A percentile compares a stretch with the other conserved stretches of the same genome.
These are phyloP conservation scores for Pleurotus tuoliensis DNA, from an alignment of 768 basidiomycete species.

Conservation along the genomic window DNA sequence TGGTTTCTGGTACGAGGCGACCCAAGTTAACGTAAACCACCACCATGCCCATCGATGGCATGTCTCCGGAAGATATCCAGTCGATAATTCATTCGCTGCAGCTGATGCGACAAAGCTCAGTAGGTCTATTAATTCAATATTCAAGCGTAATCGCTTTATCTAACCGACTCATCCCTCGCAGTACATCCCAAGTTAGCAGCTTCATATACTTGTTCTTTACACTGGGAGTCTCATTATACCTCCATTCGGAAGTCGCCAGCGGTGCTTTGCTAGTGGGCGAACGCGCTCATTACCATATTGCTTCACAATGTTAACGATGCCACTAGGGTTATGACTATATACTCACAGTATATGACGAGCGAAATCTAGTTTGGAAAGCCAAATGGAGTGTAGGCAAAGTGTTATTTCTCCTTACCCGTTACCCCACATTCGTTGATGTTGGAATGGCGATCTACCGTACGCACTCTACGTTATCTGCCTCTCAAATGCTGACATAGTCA, in stretches of 20 bases:
- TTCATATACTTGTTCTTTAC: background rate
- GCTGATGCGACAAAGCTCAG: background rate
- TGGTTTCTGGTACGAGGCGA: no score
- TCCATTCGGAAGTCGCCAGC: slow-evolving; percentile 1
- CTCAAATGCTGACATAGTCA: background rate
- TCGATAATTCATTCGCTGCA: background rate
- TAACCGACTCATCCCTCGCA: background rate
- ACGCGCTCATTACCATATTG: background rate
- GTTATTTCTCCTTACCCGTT: slow-evolving; percentile 6
- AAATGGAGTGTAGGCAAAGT: slow-evolving; percentile 7
- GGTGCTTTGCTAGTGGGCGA: background rate
- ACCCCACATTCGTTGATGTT: slow-evolving; percentile 4
- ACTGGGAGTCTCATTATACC: no score
- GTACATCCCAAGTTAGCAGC: slow-evolving; percentile 3
- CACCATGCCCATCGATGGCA: background rate
- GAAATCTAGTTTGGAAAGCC: slow-evolving; percentile 3
- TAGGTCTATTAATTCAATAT: background rate
- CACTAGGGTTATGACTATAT: slow-evolving; percentile 1
- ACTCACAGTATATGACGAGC: slow-evolving; percentile 2
- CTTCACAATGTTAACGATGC: background rate
- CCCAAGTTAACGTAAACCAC: no score
- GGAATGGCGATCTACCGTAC: slow-evolving; percentile 1
- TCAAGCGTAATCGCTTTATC: background rate
- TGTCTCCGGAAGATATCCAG: background rate
- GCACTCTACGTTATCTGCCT: background rate